These are phyloP conservation scores for Geotrichum bryndzae DNA, from an alignment of 1,139 yeast genomes.

Conservation along the genomic window DNA sequence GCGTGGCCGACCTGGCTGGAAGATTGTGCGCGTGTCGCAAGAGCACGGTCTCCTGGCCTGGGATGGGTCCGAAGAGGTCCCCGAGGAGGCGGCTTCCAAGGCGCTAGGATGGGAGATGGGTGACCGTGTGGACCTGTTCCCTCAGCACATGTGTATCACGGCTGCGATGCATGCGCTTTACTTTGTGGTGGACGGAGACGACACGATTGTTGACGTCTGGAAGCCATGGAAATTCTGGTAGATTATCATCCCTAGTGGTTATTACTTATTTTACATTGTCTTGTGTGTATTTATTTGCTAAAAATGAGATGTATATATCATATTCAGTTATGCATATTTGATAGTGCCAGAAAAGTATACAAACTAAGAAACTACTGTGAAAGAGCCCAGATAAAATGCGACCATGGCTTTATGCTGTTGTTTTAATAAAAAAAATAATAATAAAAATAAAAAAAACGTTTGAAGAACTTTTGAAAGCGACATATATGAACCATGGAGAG, in stretches of 20 bases:
- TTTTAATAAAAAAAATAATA: no score
- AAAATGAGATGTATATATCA: not conserved
- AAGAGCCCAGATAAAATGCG: no score
- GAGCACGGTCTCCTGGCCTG: conserved; percentile 49
- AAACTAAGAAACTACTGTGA: no score
- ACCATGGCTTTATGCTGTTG: no score
- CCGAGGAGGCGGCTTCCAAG: conserved; percentile 45
- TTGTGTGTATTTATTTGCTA: not conserved
- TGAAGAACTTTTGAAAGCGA: no score
- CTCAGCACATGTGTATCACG: conserved; percentile 73
- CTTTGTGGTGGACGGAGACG: conserved; percentile 47
- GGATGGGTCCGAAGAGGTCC: conserved; percentile 28
- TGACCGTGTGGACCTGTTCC: conserved; percentile 49
- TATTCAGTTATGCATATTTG: no score
- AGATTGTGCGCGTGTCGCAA: conserved; percentile 48
- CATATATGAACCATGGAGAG: no score
- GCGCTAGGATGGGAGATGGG: conserved; percentile 36
- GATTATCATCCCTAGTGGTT: not conserved
- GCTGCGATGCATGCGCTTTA: conserved; percentile 60
- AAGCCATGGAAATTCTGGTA: conserved; percentile 61
- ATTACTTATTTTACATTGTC: no score
- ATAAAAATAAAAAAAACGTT: no score
- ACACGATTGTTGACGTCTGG: conserved; percentile 60
- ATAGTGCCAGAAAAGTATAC: no score
- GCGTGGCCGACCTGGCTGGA: conserved; percentile 43